phyloP scores from a whole-genome alignment of 805 yeast species.

The Candida railenensis region DNA sequence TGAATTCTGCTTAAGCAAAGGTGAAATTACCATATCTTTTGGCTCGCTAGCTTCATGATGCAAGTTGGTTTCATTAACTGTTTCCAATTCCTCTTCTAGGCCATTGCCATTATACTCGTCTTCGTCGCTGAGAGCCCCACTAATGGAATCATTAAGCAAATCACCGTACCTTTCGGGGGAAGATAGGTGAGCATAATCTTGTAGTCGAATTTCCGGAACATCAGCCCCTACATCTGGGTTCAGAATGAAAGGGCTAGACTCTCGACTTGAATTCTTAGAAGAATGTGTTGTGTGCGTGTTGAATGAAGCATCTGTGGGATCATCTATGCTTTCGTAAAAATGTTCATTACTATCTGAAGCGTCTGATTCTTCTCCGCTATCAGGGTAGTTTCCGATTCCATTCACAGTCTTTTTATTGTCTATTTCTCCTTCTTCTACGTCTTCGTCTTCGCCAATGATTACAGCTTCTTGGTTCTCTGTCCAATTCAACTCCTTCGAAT shows the following conservation, averaged over 20 bases:
- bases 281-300: neutral
- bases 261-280: neutral
- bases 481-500: too few relatives aligned
- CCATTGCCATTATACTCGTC: slow-evolving; percentile 18
- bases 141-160: neutral
- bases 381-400: too few relatives aligned
- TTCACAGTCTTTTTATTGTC: too few relatives aligned
- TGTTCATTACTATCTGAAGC: neutral
- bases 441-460: too few relatives aligned
- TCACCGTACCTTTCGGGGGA: neutral
- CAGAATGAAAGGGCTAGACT: slow-evolving; percentile 18
- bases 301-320: neutral
- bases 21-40: neutral
- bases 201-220: slow-evolving; percentile 2
- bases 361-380: neutral
- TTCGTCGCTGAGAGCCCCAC: slow-evolving; percentile 30
- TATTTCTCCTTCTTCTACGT: too few relatives aligned
- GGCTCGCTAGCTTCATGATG: neutral
- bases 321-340: neutral
- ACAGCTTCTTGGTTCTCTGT: too few relatives aligned
- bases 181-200: neutral
- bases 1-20: neutral
- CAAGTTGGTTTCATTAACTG: neutral
- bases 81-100: neutral
- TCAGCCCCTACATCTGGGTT: slow-evolving; percentile 11